Evolutionary conservation across 805 yeast species (phyloP).

Genomic region (Metschnikowia borealis): DNA sequence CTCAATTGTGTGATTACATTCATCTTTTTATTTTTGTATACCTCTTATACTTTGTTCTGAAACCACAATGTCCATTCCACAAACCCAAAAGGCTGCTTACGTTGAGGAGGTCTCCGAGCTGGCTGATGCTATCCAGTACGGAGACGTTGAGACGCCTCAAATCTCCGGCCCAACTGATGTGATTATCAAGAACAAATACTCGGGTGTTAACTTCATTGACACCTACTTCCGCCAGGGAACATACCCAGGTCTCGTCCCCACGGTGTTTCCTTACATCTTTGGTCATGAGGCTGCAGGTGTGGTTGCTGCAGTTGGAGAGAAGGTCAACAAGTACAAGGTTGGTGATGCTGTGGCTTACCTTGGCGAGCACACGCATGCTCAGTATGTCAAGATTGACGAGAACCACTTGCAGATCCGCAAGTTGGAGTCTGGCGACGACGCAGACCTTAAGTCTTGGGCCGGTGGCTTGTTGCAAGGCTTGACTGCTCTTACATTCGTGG

Average conservation of each 20-base stretch:
- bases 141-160: constrained; percentile 57
- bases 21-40: no score
- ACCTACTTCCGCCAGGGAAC: constrained; percentile 76
- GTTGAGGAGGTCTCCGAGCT: constrained; percentile 52
- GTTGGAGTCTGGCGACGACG: constrained; percentile 46
- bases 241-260: constrained; percentile 43
- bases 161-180: constrained; percentile 50
- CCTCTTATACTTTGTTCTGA: neutral
- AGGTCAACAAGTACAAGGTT: constrained; percentile 50
- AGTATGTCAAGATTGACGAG: constrained; percentile 54
- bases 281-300: constrained; percentile 77
- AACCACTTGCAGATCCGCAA: constrained; percentile 17
- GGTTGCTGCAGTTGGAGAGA: constrained; percentile 59
- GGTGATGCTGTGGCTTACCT: constrained; percentile 72
- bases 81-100: constrained; percentile 52
- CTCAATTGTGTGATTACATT: no score
- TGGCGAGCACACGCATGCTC: constrained; percentile 58
- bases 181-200: constrained; percentile 65
- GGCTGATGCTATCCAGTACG: constrained; percentile 56
- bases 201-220: constrained; percentile 84
- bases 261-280: constrained; percentile 52
- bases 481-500: constrained; percentile 70
- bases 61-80: constrained; percentile 38
- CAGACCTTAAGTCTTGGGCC: constrained; percentile 49
- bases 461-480: constrained; percentile 67